Percentiles rank a stretch among this genome's conserved stretches.
Conservation (phyloP, 2,329 filamentous ascomycete genomes). For the Colletotrichum falcatum region DNA sequence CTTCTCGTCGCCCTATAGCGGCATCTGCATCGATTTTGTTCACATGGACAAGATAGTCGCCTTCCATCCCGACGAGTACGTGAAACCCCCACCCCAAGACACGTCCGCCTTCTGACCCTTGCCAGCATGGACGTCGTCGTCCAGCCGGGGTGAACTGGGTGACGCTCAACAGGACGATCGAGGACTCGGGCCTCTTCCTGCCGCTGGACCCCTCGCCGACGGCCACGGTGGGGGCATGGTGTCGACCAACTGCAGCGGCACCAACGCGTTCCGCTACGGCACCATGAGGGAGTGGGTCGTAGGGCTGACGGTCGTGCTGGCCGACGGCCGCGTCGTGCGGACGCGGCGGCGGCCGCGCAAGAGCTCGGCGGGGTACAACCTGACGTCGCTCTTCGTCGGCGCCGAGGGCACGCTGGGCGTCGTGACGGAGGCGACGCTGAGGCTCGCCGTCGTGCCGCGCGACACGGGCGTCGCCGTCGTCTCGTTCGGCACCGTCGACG, state of each 20-base stretch:
- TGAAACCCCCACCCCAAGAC: too few relatives aligned
- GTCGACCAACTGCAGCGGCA: conserved; percentile 75
- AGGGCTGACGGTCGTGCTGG: conserved; percentile 77
- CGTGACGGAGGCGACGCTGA: conserved; percentile 77
- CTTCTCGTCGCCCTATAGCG: conserved; percentile 74
- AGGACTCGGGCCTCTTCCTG: conserved; percentile 73
- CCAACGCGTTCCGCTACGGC: conserved; percentile 73
- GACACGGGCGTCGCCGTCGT: conserved; percentile 75
- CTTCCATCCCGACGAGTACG: conserved; percentile 69
- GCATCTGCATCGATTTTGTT: conserved; percentile 77
- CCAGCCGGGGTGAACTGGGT: conserved; percentile 78
- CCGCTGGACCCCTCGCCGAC: conserved; percentile 77
- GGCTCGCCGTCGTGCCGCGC: conserved; percentile 73
- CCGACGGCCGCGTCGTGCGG: conserved; percentile 75
- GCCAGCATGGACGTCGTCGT: conserved; percentile 74
- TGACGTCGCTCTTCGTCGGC: conserved; percentile 76
- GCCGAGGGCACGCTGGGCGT: conserved; percentile 79
- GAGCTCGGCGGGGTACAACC: conserved; percentile 77
- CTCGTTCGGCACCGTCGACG: conserved; percentile 68
- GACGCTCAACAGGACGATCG: conserved; percentile 73
- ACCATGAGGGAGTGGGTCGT: conserved; percentile 84
- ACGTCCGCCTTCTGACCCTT: neutral
- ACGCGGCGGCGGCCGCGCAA: conserved; percentile 76
- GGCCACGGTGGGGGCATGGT: conserved; percentile 71
- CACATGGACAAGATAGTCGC: conserved; percentile 75